phyloP scores from a whole-genome alignment of 768 basidiomycete species.

The Tremella fuciformis region DNA sequence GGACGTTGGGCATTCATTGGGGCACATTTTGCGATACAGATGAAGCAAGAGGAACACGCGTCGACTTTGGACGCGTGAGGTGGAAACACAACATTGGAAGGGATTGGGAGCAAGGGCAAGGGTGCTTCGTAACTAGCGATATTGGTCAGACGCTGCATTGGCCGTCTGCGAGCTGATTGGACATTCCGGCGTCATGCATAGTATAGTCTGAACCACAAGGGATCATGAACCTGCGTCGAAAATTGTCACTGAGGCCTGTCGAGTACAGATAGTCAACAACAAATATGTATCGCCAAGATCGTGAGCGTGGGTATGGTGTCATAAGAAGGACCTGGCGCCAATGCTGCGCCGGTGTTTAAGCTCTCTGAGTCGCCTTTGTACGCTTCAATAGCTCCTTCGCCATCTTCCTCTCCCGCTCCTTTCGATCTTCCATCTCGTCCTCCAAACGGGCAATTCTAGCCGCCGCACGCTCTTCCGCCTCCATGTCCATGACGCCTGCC shows the following conservation, averaged over 20 bases:
- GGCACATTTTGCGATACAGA: slow-evolving; percentile 45
- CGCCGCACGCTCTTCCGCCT: slow-evolving; percentile 37
- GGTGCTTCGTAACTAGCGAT: slow-evolving; percentile 38
- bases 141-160: slow-evolving; percentile 40
- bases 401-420: slow-evolving; percentile 30
- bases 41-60: slow-evolving; percentile 40
- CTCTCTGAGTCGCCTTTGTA: not conserved
- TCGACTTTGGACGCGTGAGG: slow-evolving; percentile 41
- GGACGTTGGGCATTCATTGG: slow-evolving; percentile 44
- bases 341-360: too few species aligned
- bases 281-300: too few species aligned
- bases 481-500: slow-evolving; percentile 41
- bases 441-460: slow-evolving; percentile 39
- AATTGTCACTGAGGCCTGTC: not conserved
- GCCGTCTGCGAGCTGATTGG: slow-evolving; percentile 1
- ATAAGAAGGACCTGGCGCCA: too few species aligned
- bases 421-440: slow-evolving; percentile 36
- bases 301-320: too few species aligned
- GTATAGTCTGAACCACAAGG: not conserved
- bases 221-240: not conserved
- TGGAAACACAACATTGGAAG: slow-evolving; percentile 20
- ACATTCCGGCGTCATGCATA: too few species aligned
- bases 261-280: too few species aligned
- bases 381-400: slow-evolving; percentile 35
- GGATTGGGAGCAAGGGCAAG: slow-evolving; percentile 19